These are phyloP conservation scores for Saccharomycopsis sp. DNA, from an alignment of 805 yeast species.

Conservation along the genomic window DNA sequence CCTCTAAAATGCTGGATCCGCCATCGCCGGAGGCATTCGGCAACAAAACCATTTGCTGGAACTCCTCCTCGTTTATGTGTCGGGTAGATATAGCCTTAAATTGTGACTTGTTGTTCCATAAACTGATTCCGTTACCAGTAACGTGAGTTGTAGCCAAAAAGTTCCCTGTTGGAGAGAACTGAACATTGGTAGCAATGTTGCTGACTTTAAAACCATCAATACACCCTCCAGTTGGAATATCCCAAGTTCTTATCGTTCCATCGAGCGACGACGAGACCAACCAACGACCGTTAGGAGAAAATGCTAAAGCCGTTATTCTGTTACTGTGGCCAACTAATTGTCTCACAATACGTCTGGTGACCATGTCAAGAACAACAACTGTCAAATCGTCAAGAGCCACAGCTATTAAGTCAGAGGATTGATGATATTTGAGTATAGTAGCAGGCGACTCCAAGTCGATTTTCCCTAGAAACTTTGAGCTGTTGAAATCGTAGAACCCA, in stretches of 20 bases:
- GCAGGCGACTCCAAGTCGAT: slow-evolving; percentile 69
- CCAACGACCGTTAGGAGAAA: slow-evolving; percentile 96
- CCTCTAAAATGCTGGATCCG: slow-evolving; percentile 64
- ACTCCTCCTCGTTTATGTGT: slow-evolving; percentile 70
- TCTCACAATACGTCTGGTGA: slow-evolving; percentile 78
- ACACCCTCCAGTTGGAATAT: slow-evolving; percentile 93
- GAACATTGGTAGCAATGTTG: slow-evolving; percentile 72
- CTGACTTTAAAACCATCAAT: slow-evolving; percentile 82
- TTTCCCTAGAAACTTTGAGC: slow-evolving; percentile 60
- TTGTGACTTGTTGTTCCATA: slow-evolving; percentile 91
- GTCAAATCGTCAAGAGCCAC: slow-evolving; percentile 81
- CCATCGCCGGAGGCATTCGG: slow-evolving; percentile 80
- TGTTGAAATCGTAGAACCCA: slow-evolving; percentile 79
- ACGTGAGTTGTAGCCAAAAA: slow-evolving; percentile 90
- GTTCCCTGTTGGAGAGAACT: slow-evolving; percentile 83
- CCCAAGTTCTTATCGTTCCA: slow-evolving; percentile 91
- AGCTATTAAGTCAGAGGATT: slow-evolving; percentile 78
- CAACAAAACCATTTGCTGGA: slow-evolving; percentile 44
- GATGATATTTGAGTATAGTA: slow-evolving; percentile 70
- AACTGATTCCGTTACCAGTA: slow-evolving; percentile 75
- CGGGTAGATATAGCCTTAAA: slow-evolving; percentile 71
- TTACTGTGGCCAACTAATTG: slow-evolving; percentile 85
- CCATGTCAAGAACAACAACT: slow-evolving; percentile 73
- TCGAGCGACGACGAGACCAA: slow-evolving; percentile 77
- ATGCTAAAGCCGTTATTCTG: slow-evolving; percentile 80